Base-by-base conservation (phyloP, 805 yeast genomes). In the Lachancea lanzarotensis region DNA sequence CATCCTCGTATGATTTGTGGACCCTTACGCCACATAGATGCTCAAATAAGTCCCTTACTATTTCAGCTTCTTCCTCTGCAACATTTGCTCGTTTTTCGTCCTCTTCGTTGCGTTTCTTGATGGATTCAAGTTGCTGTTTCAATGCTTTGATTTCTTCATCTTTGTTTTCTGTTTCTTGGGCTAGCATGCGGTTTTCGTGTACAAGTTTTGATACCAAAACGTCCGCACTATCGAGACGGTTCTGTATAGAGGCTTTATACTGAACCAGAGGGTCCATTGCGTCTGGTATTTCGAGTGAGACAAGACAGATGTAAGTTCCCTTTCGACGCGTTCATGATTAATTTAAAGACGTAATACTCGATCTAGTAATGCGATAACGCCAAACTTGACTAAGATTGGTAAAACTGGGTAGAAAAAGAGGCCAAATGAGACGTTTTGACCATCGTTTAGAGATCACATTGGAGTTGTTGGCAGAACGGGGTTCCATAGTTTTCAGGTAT, bases 1-100 rank as follows among this genome's bases (percentile, higher is more conserved):
- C 68, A 33, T 68, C 69, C 42, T 69, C 73, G 45, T 62, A 62
- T 2, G 65, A 62, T 18, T 59, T 61, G 48, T 69, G 72, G 3
- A 69, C 64, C 52, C 74, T 54, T 32, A 67, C 57, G 0, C 68
- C 68, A 40, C 71, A 66, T 40, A 67, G 51, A 46, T 69, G 70
- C 46, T 67, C 69, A 47, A 68, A 56, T 54, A 70, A 56, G 47
- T 69, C 72, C 40, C 67, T 51, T 8, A 68, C 52, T 40, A 70
- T 51, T 18, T 63, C 70, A 11, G 59, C 47, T 29, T 61, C 59
- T 22, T 63, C 68, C 2, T 51, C 54, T 2, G 51, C 50, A 16
- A 55, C 54, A 9, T 49, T 57, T 3, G 48, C 38, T 17, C 39
- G 35, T 1, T 43, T 39, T 19, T 45, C 45, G 15, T 48, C 26